Conservation (phyloP, 805 yeast species). For the Nakazawaea pomicola region DNA sequence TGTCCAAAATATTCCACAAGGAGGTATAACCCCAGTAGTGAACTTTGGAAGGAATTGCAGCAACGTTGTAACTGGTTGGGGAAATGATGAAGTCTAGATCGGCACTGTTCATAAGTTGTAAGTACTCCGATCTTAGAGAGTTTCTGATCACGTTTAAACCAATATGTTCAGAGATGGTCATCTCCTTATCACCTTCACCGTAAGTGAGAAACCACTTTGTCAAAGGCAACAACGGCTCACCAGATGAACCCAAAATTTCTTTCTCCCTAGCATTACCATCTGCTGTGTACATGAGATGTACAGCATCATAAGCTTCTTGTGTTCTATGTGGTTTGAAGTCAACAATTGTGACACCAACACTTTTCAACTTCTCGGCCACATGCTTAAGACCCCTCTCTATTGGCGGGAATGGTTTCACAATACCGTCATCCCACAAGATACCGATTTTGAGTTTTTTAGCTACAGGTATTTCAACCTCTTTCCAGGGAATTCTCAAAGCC, state of each 20-base stretch:
- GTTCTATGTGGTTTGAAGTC: conserved; percentile 52
- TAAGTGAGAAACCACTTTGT: conserved; percentile 46
- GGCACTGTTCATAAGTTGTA: conserved; percentile 40
- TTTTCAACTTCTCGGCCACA: conserved; percentile 44
- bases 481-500: conserved; percentile 47
- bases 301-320: conserved; percentile 50
- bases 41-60: conserved; percentile 54
- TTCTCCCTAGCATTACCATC: conserved; percentile 57
- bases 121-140: conserved; percentile 44
- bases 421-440: conserved; percentile 41
- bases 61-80: conserved; percentile 62
- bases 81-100: conserved; percentile 56
- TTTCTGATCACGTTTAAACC: conserved; percentile 46
- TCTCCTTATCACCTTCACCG: conserved; percentile 49
- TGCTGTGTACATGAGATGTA: conserved; percentile 44
- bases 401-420: conserved; percentile 48
- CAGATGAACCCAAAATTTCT: conserved; percentile 44
- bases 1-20: conserved; percentile 62
- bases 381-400: conserved; percentile 36
- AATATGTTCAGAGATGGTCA: conserved; percentile 43
- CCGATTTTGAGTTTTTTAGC: conserved; percentile 39
- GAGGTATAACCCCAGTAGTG: conserved; percentile 74
- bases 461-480: conserved; percentile 27
- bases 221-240: conserved; percentile 60
- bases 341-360: conserved; percentile 50